Conservation (phyloP, 305 asterid species). For the Fraxinus paxiana region DNA sequence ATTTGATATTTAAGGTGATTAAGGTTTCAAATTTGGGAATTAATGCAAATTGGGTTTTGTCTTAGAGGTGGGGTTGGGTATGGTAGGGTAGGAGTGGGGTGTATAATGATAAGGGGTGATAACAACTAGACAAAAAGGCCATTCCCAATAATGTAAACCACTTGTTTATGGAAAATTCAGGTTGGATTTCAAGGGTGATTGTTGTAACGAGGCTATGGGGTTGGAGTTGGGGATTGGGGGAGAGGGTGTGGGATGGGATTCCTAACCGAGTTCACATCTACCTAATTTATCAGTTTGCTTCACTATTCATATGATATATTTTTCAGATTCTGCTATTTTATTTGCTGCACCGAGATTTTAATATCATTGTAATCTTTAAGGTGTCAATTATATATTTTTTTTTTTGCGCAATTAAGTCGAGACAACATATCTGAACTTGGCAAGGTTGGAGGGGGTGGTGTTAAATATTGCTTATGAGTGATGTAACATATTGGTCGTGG, state of each 20-base stretch:
- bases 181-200: slow-evolving; percentile 23
- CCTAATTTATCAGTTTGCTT: not conserved
- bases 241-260: not conserved
- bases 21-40: not conserved
- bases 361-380: too few species aligned
- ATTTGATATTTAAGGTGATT: slow-evolving; percentile 3
- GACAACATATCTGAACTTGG: not conserved
- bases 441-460: not conserved
- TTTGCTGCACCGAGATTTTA: too few species aligned
- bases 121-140: slow-evolving; percentile 35
- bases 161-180: slow-evolving; percentile 37
- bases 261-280: not conserved
- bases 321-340: too few species aligned
- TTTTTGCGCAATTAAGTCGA: not conserved
- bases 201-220: slow-evolving; percentile 4
- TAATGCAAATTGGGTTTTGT: not conserved
- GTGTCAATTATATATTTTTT: not conserved
- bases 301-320: too few species aligned
- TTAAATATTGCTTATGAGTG: not conserved
- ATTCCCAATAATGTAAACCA: slow-evolving; percentile 49
- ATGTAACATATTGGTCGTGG: not conserved
- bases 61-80: slow-evolving; percentile 5
- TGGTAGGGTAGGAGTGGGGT: not conserved
- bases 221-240: not conserved
- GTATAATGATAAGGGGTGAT: slow-evolving; percentile 21